Evolutionary conservation across 192 early-diverging fungal species (phyloP).

Genomic region (Podila epicladia): DNA sequence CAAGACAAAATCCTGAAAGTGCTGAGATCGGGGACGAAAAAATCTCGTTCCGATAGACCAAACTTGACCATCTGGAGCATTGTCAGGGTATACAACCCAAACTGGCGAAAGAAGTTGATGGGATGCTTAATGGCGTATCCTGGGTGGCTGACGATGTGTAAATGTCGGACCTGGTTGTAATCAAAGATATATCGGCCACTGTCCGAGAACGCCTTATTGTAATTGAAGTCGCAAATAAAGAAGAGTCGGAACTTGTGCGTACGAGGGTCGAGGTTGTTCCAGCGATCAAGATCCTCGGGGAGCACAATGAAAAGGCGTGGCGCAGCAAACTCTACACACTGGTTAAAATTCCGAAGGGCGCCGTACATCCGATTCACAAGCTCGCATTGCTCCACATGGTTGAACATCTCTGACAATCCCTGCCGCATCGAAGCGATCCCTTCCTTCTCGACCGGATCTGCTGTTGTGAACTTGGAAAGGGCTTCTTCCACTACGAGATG

Average conservation of each 20-base stretch:
- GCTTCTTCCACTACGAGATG: too few relatives aligned
- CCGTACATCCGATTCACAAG: too few relatives aligned
- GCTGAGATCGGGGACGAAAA: not conserved
- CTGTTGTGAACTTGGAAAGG: too few relatives aligned
- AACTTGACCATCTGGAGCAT: not conserved
- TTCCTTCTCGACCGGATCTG: too few relatives aligned
- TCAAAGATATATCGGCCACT: not conserved
- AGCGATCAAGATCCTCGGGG: not conserved
- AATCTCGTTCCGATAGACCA: not conserved
- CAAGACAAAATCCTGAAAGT: not conserved
- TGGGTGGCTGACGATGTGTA: not conserved
- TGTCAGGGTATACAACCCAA: not conserved
- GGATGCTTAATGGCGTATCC: not conserved
- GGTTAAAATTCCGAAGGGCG: too few relatives aligned
- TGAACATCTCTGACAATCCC: too few relatives aligned
- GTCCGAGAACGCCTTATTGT: not conserved
- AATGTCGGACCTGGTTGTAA: not conserved
- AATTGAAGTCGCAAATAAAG: not conserved
- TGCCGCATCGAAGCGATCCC: too few relatives aligned
- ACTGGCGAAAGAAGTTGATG: not conserved
- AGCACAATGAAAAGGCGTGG: not conserved
- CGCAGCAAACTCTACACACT: not conserved
- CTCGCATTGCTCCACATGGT: too few relatives aligned
- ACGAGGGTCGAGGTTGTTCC: not conserved
- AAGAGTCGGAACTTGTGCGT: not conserved